Evolutionary conservation across 2,329 filamentous ascomycete species (phyloP).

Genomic region (Microsporum ferrugineum): DNA sequence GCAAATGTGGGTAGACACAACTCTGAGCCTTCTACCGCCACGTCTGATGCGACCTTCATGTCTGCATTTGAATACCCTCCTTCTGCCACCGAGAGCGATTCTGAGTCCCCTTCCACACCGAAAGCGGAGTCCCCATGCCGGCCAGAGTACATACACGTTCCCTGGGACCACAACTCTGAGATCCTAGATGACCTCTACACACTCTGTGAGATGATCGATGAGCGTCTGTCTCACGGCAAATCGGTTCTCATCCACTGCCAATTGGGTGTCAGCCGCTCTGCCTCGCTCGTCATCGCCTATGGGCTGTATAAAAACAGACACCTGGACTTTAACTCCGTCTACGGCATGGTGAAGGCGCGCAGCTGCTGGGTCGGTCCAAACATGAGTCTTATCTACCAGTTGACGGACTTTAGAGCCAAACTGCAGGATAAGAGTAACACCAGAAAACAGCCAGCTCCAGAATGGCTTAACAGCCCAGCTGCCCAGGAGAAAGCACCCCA

Average conservation of each 20-base stretch:
- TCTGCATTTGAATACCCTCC: slow-evolving; percentile 37
- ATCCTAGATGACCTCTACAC: slow-evolving; percentile 51
- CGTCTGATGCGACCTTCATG: slow-evolving; percentile 39
- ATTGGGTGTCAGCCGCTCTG: slow-evolving; percentile 53
- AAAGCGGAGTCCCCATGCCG: slow-evolving; percentile 23
- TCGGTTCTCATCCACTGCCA: slow-evolving; percentile 55
- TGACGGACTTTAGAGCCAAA: slow-evolving; percentile 49
- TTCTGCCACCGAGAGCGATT: slow-evolving; percentile 14
- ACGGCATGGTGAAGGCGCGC: slow-evolving; percentile 50
- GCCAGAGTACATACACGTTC: slow-evolving; percentile 56
- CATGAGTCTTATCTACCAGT: slow-evolving; percentile 58
- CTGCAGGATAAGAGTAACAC: slow-evolving; percentile 25
- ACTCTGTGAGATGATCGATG: slow-evolving; percentile 51
- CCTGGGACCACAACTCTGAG: slow-evolving; percentile 58
- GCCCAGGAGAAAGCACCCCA: neutral
- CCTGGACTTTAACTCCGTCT: slow-evolving; percentile 53
- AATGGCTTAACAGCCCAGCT: slow-evolving; percentile 25
- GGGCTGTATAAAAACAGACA: slow-evolving; percentile 52
- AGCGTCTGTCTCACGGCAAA: slow-evolving; percentile 46
- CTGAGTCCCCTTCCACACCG: slow-evolving; percentile 19
- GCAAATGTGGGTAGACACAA: slow-evolving; percentile 34
- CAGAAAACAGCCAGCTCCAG: slow-evolving; percentile 21
- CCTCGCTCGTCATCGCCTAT: slow-evolving; percentile 55
- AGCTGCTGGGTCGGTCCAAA: slow-evolving; percentile 59
- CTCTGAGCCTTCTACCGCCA: slow-evolving; percentile 34